These are phyloP conservation scores for Diplogelasinospora grovesii DNA, from an alignment of 495 filamentous ascomycete genomes.

Conservation along the genomic window DNA sequence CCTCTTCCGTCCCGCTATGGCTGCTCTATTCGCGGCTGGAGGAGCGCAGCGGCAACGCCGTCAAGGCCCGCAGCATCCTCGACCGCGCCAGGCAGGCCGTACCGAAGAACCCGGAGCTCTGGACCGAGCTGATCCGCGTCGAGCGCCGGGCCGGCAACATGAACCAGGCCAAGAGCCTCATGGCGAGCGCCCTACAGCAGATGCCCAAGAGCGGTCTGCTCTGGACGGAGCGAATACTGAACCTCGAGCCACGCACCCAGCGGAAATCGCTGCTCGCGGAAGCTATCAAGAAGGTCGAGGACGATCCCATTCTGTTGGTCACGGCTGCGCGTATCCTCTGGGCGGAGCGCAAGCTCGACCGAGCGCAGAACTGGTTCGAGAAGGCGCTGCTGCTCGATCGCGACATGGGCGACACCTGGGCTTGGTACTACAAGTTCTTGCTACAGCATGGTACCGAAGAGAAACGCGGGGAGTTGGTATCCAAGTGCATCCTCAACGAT, in stretches of 20 bases:
- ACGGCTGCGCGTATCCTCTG: conserved; percentile 52
- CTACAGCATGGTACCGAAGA: conserved; percentile 87
- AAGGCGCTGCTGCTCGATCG: conserved; percentile 82
- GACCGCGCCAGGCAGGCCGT: conserved; percentile 82
- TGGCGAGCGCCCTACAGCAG: conserved; percentile 89
- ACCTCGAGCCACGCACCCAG: conserved; percentile 85
- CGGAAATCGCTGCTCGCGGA: conserved; percentile 84
- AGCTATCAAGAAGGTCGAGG: conserved; percentile 93
- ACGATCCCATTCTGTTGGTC: conserved; percentile 75
- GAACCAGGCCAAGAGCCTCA: conserved; percentile 75
- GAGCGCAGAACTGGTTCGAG: conserved; percentile 93
- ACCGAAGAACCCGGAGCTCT: conserved; percentile 77
- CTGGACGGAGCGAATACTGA: conserved; percentile 90
- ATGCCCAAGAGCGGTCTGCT: conserved; percentile 82
- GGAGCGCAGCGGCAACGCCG: conserved; percentile 73
- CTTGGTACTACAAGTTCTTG: conserved; percentile 95
- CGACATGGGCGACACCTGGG: conserved; percentile 90
- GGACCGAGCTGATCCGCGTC: conserved; percentile 85
- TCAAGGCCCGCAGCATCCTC: conserved; percentile 87
- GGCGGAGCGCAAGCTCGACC: conserved; percentile 69
- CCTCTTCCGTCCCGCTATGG: conserved; percentile 80
- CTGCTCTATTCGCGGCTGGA: conserved; percentile 81
- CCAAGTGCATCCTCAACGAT: conserved; percentile 68
- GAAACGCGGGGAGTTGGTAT: conserved; percentile 72
- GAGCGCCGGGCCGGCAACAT: conserved; percentile 85